Conservation (phyloP, 2,329 filamentous ascomycete genomes). For the Rhynchosporium graminicola region DNA sequence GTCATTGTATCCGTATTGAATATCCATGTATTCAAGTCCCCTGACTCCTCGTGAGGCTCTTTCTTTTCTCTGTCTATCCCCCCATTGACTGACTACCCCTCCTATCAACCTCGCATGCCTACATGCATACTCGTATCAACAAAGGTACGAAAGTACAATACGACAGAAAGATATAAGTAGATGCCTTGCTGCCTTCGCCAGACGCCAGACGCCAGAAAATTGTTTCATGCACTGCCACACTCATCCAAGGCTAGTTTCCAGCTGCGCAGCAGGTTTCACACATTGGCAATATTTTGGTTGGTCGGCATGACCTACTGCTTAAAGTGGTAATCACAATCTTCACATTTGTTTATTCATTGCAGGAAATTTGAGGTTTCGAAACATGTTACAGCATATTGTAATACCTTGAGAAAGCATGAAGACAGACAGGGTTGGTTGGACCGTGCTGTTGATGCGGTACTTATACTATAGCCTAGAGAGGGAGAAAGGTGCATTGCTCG, state of each 20-base stretch:
- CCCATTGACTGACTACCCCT: background rate
- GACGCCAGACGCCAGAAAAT: no score
- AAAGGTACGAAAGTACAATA: background rate
- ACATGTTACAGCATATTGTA: constrained; percentile 23
- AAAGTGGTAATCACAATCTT: background rate
- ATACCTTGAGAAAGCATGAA: constrained; percentile 26
- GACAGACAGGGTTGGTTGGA: constrained; percentile 17
- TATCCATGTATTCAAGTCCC: constrained; percentile 11
- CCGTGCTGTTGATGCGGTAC: no score
- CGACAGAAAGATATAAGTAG: no score
- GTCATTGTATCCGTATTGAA: constrained; percentile 20
- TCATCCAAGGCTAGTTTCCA: constrained; percentile 7
- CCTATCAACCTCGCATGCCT: no score
- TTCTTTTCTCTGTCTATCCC: background rate
- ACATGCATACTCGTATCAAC: background rate
- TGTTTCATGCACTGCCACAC: constrained; percentile 27
- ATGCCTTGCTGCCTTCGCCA: no score
- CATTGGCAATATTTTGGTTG: background rate
- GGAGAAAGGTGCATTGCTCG: no score
- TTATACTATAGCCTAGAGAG: background rate
- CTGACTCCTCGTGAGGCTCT: constrained; percentile 17
- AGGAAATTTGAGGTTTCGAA: constrained; percentile 20
- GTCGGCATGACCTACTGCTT: constrained; percentile 12
- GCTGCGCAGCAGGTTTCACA: constrained; percentile 25
- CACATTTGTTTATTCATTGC: background rate